Base-by-base conservation (phyloP, 1,139 yeast genomes). In the Magnusiomyces suaveolens region DNA sequence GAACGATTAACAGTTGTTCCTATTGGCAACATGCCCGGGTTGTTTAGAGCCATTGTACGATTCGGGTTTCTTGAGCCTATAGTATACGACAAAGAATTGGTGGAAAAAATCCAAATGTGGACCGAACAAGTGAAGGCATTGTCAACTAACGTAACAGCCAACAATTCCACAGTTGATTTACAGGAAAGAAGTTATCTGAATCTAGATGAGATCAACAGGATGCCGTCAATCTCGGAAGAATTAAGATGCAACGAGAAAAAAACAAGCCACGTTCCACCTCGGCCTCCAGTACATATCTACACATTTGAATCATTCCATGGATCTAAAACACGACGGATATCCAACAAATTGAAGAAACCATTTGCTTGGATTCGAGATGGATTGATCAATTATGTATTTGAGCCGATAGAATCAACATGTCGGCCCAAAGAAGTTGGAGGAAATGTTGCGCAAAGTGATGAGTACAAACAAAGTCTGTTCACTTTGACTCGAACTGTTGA, bases 1-100 rank as follows among this genome's bases (percentile, higher is more conserved):
- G 77, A 75, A 48, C 66, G 77, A 49, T 65, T 75, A 1, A 61
- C 74, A 39, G 58, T 77, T 36, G 20, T n/a, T 38, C 43, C 43
- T n/a, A 38, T 38, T 6, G 6, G 18, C 20, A n/a, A 10, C 20
- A n/a, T 38, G 16, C 43, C 10, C 8, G 43, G 43, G 18, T 38
- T 38, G 8, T 38, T 14, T 18, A 10, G 43, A 38, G 43, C 18
- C 10, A 38, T 38, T 38, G 43, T 38, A 10, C 43, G 43, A 8
- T 38, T 38, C n/a, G 43, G 43, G n/a, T 38, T 38, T 16, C 10
- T 38, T 8, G 43, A 38, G 43, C 43, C 43, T n/a, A 16, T 38
- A 4, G 16, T 18, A 10, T 38, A 10, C n/a, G 43, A 38, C 18
- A 6, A 38, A 18, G 6, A 38, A 18, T 18, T 38, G 43, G n/a